Conservation (phyloP, 2,329 filamentous ascomycete genomes). For the Sarocladium oryzae region DNA sequence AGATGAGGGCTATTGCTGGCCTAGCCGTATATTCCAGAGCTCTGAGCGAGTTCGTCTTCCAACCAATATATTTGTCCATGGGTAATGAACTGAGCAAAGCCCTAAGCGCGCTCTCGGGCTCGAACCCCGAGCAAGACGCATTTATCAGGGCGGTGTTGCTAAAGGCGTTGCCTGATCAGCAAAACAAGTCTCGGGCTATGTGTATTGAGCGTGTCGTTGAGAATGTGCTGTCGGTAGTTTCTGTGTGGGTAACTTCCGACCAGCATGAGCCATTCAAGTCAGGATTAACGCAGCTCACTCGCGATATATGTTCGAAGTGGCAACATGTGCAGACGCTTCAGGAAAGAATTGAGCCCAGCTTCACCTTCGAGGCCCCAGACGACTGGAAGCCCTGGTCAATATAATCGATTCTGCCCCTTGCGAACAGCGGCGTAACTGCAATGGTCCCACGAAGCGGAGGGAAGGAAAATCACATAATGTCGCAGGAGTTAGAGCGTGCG, state of each 20-base stretch:
- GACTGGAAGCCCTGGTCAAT: not conserved
- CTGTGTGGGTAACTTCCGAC: not conserved
- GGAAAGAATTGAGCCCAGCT: not conserved
- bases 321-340: not conserved
- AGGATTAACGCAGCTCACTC: not conserved
- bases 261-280: not conserved
- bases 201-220: not conserved
- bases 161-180: not conserved
- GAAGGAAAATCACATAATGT: not conserved
- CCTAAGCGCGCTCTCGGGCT: not conserved
- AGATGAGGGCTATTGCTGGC: not conserved
- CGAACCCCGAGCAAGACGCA: not conserved
- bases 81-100: not conserved
- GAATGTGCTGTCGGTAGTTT: not conserved
- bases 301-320: not conserved
- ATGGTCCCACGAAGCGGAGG: not conserved
- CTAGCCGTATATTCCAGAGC: not conserved
- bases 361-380: not conserved
- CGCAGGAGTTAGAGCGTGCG: not conserved
- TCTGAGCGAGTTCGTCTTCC: not conserved
- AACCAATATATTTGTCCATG: not conserved
- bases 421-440: not conserved
- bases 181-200: not conserved
- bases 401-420: not conserved
- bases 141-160: not conserved